These are phyloP conservation scores for Fusarium beomiforme DNA, from an alignment of 2,329 filamentous ascomycete species.

Conservation along the genomic window DNA sequence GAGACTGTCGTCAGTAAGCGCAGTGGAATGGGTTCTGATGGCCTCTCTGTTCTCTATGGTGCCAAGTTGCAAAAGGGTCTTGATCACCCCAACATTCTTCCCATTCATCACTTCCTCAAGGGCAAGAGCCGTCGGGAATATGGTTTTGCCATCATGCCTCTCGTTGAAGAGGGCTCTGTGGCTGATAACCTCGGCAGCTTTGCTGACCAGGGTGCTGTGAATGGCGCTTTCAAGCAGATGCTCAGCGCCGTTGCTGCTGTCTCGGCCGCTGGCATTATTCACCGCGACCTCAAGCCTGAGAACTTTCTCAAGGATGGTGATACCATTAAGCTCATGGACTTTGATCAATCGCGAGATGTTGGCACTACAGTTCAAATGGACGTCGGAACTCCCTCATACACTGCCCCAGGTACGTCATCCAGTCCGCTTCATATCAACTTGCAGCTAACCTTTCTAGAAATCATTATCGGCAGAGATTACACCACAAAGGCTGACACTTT, in stretches of 20 bases:
- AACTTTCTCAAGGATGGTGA: conserved; percentile 24
- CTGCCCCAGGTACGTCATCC: not conserved
- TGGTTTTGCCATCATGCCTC: conserved; percentile 15
- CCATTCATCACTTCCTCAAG: not conserved
- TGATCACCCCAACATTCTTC: conserved; percentile 3
- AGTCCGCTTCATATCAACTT: fast-evolving
- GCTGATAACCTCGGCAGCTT: conserved; percentile 4
- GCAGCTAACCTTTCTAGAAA: not conserved
- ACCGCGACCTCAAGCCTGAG: conserved; percentile 18
- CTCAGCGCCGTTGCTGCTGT: conserved; percentile 16
- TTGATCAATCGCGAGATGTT: conserved; percentile 7
- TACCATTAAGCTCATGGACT: conserved; percentile 22
- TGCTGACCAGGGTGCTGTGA: not conserved
- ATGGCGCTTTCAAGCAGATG: conserved; percentile 16
- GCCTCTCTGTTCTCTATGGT: not conserved
- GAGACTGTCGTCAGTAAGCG: conserved; percentile 15
- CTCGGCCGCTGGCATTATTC: conserved; percentile 6
- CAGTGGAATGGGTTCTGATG: not conserved
- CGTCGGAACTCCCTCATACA: conserved; percentile 11
- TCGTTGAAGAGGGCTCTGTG: conserved; percentile 1
- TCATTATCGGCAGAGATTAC: not conserved
- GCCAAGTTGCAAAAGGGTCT: not conserved
- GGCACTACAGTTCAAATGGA: not conserved
- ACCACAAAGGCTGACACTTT: conserved; percentile 9
- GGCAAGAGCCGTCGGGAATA: not conserved